A percentile compares a stretch with the other conserved stretches of the same genome.
phyloP scores from a whole-genome alignment of 1,284 basidiomycete species.

The Ustilago tritici region DNA sequence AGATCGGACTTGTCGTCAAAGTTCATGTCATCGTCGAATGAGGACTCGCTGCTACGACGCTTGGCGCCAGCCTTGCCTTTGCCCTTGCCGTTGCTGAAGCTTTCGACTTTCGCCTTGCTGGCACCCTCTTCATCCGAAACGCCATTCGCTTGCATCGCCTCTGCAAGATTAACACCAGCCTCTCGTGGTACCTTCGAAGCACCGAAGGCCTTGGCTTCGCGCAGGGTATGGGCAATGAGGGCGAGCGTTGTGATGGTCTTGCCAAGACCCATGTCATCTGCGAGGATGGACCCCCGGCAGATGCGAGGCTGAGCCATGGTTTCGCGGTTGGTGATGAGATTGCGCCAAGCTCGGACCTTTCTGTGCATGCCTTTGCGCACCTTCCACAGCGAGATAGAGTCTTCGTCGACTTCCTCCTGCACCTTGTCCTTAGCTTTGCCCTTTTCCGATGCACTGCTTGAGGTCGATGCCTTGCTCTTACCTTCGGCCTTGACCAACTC shows the following conservation, averaged over 20 bases:
- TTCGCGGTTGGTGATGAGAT: conserved; percentile 87
- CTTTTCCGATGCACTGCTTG: neutral
- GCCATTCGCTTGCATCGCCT: conserved; percentile 15
- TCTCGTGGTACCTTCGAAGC: conserved; percentile 20
- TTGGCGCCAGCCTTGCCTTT: conserved; percentile 2
- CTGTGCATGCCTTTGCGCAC: conserved; percentile 73
- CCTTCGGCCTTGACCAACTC: conserved; percentile 16
- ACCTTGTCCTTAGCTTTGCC: conserved; percentile 12
- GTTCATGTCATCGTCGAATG: conserved; percentile 12
- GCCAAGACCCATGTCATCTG: conserved; percentile 85
- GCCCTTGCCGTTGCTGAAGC: conserved; percentile 5
- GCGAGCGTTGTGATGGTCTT: conserved; percentile 95
- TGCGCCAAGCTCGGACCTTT: conserved; percentile 74
- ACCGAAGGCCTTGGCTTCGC: conserved; percentile 79
- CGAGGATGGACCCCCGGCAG: conserved; percentile 87
- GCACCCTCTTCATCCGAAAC: conserved; percentile 6
- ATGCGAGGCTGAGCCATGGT: conserved; percentile 75
- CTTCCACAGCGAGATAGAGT: conserved; percentile 83
- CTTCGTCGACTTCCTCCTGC: conserved; percentile 26
- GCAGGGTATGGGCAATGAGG: conserved; percentile 86
- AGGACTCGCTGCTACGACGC: conserved; percentile 22
- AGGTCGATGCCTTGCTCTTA: neutral
- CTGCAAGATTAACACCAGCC: conserved; percentile 6
- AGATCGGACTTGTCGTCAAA: conserved; percentile 14
- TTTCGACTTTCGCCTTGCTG: conserved; percentile 12